Percentiles rank a stretch among this genome's conserved stretches.
phyloP scores from a whole-genome alignment of 2,329 filamentous ascomycete species.

The Penicillium expansum region DNA sequence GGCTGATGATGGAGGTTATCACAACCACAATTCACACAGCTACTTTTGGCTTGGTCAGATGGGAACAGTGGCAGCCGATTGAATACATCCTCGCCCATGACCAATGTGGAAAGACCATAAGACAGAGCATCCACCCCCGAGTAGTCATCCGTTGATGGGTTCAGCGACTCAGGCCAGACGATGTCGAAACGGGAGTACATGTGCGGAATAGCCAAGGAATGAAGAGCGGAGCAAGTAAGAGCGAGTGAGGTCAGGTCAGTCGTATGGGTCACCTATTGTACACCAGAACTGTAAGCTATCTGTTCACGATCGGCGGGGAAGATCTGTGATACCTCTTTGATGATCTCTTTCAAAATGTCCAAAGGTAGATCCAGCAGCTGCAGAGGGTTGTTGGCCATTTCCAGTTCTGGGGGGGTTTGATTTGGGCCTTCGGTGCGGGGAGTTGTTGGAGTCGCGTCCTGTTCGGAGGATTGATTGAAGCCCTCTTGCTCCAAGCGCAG shows the following conservation, averaged over 20 bases:
- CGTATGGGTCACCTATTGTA: constrained; percentile 67
- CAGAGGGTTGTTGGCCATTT: constrained; percentile 51
- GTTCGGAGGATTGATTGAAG: constrained; percentile 10
- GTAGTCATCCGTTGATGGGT: constrained; percentile 59
- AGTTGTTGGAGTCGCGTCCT: constrained; percentile 10
- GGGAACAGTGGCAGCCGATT: constrained; percentile 46
- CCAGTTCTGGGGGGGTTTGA: neutral
- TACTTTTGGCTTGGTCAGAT: neutral
- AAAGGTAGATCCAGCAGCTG: constrained; percentile 71
- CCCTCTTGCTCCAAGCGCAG: constrained; percentile 10
- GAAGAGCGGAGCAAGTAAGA: constrained; percentile 73
- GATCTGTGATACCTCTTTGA: constrained; percentile 62
- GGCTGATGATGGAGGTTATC: constrained; percentile 19
- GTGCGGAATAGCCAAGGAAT: constrained; percentile 70
- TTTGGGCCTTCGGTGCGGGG: constrained; percentile 7
- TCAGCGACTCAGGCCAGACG: constrained; percentile 73
- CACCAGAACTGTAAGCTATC: constrained; percentile 3
- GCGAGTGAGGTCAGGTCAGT: constrained; percentile 79
- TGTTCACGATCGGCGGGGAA: neutral
- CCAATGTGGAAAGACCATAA: constrained; percentile 75
- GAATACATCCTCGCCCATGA: constrained; percentile 67
- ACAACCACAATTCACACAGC: constrained; percentile 35
- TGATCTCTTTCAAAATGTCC: constrained; percentile 73
- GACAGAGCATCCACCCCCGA: constrained; percentile 78
- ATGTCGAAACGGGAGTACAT: constrained; percentile 87